phyloP scores from a whole-genome alignment of 2,329 filamentous ascomycete genomes.

The Aspergillus bombycis region DNA sequence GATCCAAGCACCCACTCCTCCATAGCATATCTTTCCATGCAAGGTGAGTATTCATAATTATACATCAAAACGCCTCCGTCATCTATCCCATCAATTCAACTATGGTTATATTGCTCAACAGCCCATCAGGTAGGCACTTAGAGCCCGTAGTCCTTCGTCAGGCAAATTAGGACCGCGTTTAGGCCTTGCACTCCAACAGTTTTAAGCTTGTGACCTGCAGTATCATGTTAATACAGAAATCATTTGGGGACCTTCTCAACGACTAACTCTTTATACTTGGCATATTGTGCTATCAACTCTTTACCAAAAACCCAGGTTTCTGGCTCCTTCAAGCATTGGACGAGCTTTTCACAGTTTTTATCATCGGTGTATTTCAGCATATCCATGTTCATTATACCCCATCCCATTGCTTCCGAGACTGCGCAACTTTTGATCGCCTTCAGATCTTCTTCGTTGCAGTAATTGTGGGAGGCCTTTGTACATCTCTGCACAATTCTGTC shows the following conservation, averaged over 20 bases:
- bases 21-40: too few species aligned
- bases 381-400: not conserved
- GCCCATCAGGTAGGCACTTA: not conserved
- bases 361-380: not conserved
- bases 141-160: too few species aligned
- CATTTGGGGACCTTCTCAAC: not conserved
- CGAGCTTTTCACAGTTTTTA: not conserved
- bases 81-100: too few species aligned
- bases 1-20: too few species aligned
- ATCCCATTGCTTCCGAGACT: not conserved
- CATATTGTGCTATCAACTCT: not conserved
- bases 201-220: not conserved
- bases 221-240: not conserved
- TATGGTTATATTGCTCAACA: too few species aligned
- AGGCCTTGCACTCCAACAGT: not conserved
- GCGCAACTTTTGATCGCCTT: not conserved
- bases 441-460: not conserved
- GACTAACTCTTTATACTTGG: not conserved
- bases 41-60: too few species aligned
- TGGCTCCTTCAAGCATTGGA: not conserved
- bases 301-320: not conserved
- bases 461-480: not conserved
- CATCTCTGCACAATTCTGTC: not conserved
- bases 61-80: too few species aligned
- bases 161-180: not conserved